Evolutionary conservation across 441 rosid genomes (phyloP), one percentile per base, ranked within the genome.

Genomic region (Syzygium malaccense): DNA sequence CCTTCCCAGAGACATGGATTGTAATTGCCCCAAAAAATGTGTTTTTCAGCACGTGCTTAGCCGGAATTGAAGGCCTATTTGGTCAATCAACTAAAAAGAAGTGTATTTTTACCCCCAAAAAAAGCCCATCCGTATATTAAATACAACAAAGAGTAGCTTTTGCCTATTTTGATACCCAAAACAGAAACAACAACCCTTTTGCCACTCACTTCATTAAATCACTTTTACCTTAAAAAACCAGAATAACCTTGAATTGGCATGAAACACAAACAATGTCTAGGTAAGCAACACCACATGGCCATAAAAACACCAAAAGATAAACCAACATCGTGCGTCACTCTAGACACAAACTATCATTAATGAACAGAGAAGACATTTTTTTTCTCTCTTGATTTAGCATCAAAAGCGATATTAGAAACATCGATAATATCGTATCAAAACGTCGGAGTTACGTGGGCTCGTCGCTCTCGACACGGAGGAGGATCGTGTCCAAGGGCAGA

Each of bases 401-500:
- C 26, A 25, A 41, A 75, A 14, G 51, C 3, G 10, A 75, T 7
- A 23, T 75, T 4, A 23, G 6, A 23, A 41, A 25, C 41, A 23
- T 41, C 51, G 12, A 20, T 41, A 71, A 37, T 71, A 20, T 37
- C 17, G 12, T 20, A 41, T 41, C 4, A 12, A 33, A 13, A 37
- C 83, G 23, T 75, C 17, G n/a, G n/a, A 41, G n/a, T 37, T 75
- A 37, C n/a, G 2, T 41, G 83, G 83, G 51, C 83, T 75, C 17
- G 18, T 75, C 17, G 5, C 45, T 37, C 83, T 20, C 5, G 9
- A 71, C 49, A 23, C 4, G 49, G 41, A 25, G 49, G 41, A 25
- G 9, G 4, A 32, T 14, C 14, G 1, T 10, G 26, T 10, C 48
- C 2, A 0, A 10, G 14, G 48, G 79, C 48, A 2, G 4, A 68